Evolutionary conservation across 805 yeast genomes (phyloP), one percentile per base, ranked within the genome.

Genomic region (Suhomyces faveliae): DNA sequence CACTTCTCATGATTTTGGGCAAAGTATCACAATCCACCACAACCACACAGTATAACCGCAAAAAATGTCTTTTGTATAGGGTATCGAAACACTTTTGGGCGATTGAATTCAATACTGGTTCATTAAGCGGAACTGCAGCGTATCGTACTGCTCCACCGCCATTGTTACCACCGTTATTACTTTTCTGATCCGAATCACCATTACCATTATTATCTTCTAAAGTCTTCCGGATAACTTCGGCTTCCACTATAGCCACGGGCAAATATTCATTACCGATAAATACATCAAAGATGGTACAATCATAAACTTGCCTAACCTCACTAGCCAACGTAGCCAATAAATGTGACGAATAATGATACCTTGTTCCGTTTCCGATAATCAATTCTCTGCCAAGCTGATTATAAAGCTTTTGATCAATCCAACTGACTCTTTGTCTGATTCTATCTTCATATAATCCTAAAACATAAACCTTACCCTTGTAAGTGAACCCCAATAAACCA

Each of bases 371-470:
- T 10, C 70, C 75, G 13, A 65, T 54, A 57, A 76, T 48, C 55
- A 74, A 42, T 35, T 60, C 66, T 44, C 61, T 58, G 19, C 61
- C 61, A 38, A 64, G 52, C 40, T 62, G 66, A 15, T 50, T 53
- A 44, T 62, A 62, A 10, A 67, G 56, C 50, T 72, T 70, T 49
- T 77, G 80, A 53, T 83, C 87, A 40, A 79, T 71, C 85, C 86
- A 83, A 25, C 85, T 79, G 11, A 81, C 77, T 49, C 85, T 69
- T 64, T 90, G 97, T 41, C 92, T 77, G 41, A 94, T 79, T 62
- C 97, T 76, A 64, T 94, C 99, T 58, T 94, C 99, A 53, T 90
- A 89, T 33, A 89, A 72, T 0, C 99, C 97, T 35, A 94, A 68
- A 1, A 94, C 87, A 59, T 85, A 94, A 0, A 94, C 85, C 57